phyloP scores from a whole-genome alignment of 1,284 basidiomycete genomes.

The Lentinula novae-zelandiae region DNA sequence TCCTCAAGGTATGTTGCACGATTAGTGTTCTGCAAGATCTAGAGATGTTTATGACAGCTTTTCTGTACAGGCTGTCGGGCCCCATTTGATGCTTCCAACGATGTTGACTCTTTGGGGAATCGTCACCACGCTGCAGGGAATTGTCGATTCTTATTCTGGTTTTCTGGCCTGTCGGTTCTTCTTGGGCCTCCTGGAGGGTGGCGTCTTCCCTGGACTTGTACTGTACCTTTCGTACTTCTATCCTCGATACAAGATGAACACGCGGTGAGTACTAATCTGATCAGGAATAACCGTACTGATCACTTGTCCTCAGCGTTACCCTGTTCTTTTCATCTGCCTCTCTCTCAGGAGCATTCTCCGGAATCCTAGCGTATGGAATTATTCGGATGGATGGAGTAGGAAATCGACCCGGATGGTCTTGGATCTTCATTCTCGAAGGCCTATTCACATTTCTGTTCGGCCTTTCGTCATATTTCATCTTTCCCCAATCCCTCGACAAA shows the following conservation, averaged over 20 bases:
- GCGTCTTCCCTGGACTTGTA: constrained; percentile 56
- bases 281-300: not conserved
- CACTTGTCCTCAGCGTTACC: constrained; percentile 34
- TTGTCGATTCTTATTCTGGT: constrained; percentile 48
- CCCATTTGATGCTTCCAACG: constrained; percentile 51
- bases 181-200: constrained; percentile 61
- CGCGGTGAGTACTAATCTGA: constrained; percentile 34
- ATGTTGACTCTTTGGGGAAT: constrained; percentile 59
- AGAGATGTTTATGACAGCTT: not conserved
- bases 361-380: constrained; percentile 58
- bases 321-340: constrained; percentile 59
- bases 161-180: constrained; percentile 63
- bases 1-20: constrained; percentile 40
- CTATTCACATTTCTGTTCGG: constrained; percentile 14
- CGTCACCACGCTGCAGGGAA: constrained; percentile 50
- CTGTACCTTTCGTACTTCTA: constrained; percentile 59
- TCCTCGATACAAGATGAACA: constrained; percentile 50
- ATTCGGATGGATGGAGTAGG: constrained; percentile 47
- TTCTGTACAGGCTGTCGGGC: constrained; percentile 44
- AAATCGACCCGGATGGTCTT: constrained; percentile 42
- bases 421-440: constrained; percentile 50
- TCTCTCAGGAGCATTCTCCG: constrained; percentile 63
- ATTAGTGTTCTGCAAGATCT: not conserved
- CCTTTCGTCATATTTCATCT: constrained; percentile 5
- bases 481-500: constrained; percentile 11